Base-by-base conservation (phyloP, 2,329 filamentous ascomycete species). In the Uncinocarpus reesii region DNA sequence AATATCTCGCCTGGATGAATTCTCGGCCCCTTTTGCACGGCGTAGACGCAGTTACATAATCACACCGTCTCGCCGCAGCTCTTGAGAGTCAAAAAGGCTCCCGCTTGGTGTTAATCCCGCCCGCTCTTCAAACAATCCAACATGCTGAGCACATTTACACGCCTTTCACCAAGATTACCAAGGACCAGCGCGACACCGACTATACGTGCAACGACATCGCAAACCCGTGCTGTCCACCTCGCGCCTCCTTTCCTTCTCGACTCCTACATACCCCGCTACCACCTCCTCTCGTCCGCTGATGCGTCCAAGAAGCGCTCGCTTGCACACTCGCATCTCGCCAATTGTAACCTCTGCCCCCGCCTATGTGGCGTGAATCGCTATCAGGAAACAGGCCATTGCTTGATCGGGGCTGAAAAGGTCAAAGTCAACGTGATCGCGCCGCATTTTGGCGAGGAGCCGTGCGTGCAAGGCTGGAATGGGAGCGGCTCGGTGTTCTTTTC, bases 341-440 rank as follows among this genome's bases (percentile, higher is more conserved):
- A 87, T 49, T 93, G 85, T 67, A 93, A 92, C 58, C 73, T 93
- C 6, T 93, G 86, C 57, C 86, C 86, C 1, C 75, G 84, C 10
- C 69, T 79, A 38, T 92, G 86, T 63, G 79, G 81, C 46, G 83
- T 90, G 28, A 88, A 93, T 62, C 79, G 86, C n/a, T 87, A 80
- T 58, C 79, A 89, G 65, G 82, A 75, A 55, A 86, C 83, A 1
- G 86, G 86, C 11, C 75, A 84, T 59, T 93, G 86, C 61, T 71
- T 92, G 51, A 83, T 92, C 56, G 85, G 85, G 11, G 74, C 75
- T 1, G 75, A 82, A 51, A 81, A 76, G 40, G 84, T 80, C 48
- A 87, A 86, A 58, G 84, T 92, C 56, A 88, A 86, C 61, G 84
- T 85, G 6, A 86, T 93, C 55, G 86, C 85, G 50, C 86, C 86